These are phyloP conservation scores for Cucurbitaria berberidis DNA, from an alignment of 2,329 filamentous ascomycete species.

Conservation along the genomic window DNA sequence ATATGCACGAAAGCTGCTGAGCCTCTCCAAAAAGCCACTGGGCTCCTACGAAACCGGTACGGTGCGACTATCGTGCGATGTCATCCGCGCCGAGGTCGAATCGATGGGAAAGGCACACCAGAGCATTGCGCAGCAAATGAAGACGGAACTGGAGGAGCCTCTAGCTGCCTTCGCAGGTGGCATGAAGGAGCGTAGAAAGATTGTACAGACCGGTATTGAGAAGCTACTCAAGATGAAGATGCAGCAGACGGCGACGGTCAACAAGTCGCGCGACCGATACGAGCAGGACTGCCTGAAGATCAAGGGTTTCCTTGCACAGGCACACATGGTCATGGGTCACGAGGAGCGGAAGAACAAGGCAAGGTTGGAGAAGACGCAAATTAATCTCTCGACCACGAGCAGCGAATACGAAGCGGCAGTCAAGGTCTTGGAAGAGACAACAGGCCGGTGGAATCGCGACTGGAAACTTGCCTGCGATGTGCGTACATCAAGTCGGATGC, in stretches of 20 bases:
- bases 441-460: slow-evolving; percentile 93
- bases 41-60: slow-evolving; percentile 88
- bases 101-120: slow-evolving; percentile 93
- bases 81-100: slow-evolving; percentile 86
- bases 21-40: slow-evolving; percentile 83
- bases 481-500: slow-evolving; percentile 24
- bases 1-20: slow-evolving; percentile 87
- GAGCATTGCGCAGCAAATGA: slow-evolving; percentile 91
- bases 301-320: slow-evolving; percentile 96
- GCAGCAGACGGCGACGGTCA: slow-evolving; percentile 87
- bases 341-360: slow-evolving; percentile 99
- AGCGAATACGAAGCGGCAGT: slow-evolving; percentile 92
- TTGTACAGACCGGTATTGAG: slow-evolving; percentile 91
- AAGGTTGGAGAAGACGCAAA: slow-evolving; percentile 97
- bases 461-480: slow-evolving; percentile 94
- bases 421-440: slow-evolving; percentile 93
- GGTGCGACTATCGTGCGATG: slow-evolving; percentile 82
- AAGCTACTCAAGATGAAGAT: slow-evolving; percentile 92
- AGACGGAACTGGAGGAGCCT: slow-evolving; percentile 92
- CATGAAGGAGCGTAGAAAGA: slow-evolving; percentile 96
- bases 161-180: slow-evolving; percentile 88
- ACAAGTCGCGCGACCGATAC: slow-evolving; percentile 94
- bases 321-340: slow-evolving; percentile 99
- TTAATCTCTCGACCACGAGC: slow-evolving; percentile 89
- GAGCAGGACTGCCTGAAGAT: slow-evolving; percentile 98